Base-by-base conservation (phyloP, 768 basidiomycete species). In the Russula foetens region DNA sequence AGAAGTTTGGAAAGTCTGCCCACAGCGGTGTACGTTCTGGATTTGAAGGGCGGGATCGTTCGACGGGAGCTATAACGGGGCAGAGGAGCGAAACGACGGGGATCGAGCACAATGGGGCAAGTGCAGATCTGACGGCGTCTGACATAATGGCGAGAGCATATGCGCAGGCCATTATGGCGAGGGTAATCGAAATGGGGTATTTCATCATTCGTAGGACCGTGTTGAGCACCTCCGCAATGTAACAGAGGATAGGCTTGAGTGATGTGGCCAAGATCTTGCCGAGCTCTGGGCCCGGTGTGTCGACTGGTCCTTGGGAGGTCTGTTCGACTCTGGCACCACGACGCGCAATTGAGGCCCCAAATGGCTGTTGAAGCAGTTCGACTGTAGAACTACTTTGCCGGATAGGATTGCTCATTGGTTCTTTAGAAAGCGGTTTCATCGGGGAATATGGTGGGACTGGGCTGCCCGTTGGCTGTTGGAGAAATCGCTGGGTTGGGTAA, bases 1-100 rank as follows among this genome's bases (percentile, higher is more conserved):
- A 73, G 17, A 91, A 76, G 45, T 72, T 73, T 1, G 84, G 81
- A 69, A 83, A 90, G 69, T 89, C 82, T 0, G 84, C 81, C 76
- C 78, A 79, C 55, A 71, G 67, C 1, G 79, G 75, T 7, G 38
- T 29, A 38, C 54, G 62, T 35, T 50, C 14, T 11, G 43, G 43
- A 59, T 28, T 26, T 49, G 41, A 29, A 39, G 8, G 35, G 29
- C 1, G 60, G 59, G 28, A 21, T 65, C 65, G 19, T 58, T 44
- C 57, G 52, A 57, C 61, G 31, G 47, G n/a, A 56, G 28, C 31
- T 51, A 61, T 12, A 63, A 62, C 2, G 56, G 67, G 23, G 53
- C 62, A 46, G 60, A 67, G 66, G 85, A 88, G 75, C 8, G 81
- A 83, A 33, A 89, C 69, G 17, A 80, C 76, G 2, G 89, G 88